Evolutionary conservation across 2,329 filamentous ascomycete species (phyloP).

Genomic region (Alternaria sp.): DNA sequence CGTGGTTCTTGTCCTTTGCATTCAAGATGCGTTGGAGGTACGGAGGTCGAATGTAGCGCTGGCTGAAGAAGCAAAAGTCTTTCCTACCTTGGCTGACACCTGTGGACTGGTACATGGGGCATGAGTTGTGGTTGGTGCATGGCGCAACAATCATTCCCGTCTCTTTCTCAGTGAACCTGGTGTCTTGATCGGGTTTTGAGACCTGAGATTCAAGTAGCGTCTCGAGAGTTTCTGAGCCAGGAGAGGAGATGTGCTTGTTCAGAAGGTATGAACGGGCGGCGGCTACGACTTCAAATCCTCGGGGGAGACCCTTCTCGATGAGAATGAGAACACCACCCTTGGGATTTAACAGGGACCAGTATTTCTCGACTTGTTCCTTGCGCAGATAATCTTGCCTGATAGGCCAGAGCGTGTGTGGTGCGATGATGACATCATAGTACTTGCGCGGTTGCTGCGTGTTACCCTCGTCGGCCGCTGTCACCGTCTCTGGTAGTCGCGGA

Average conservation of each 20-base stretch:
- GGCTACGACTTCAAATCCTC: conserved; percentile 91
- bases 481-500: conserved; percentile 87
- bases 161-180: conserved; percentile 57
- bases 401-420: conserved; percentile 82
- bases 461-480: conserved; percentile 66
- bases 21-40: conserved; percentile 83
- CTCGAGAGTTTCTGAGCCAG: conserved; percentile 59
- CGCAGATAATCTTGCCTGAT: conserved; percentile 79
- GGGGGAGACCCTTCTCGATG: conserved; percentile 88
- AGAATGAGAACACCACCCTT: conserved; percentile 87
- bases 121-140: conserved; percentile 88
- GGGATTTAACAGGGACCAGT: conserved; percentile 86
- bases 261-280: conserved; percentile 83
- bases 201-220: conserved; percentile 50
- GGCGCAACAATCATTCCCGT: conserved; percentile 69
- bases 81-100: conserved; percentile 78
- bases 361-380: conserved; percentile 81
- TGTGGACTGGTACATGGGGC: conserved; percentile 84
- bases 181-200: conserved; percentile 49
- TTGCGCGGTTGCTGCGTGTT: conserved; percentile 65
- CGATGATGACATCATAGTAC: conserved; percentile 88
- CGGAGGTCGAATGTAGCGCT: conserved; percentile 84
- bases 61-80: conserved; percentile 90
- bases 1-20: conserved; percentile 77
- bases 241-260: conserved; percentile 75